A percentile compares a stretch with the other conserved stretches of the same genome.
These are phyloP conservation scores for Pleurotus giganteus DNA, from an alignment of 768 basidiomycete species.

Conservation along the genomic window DNA sequence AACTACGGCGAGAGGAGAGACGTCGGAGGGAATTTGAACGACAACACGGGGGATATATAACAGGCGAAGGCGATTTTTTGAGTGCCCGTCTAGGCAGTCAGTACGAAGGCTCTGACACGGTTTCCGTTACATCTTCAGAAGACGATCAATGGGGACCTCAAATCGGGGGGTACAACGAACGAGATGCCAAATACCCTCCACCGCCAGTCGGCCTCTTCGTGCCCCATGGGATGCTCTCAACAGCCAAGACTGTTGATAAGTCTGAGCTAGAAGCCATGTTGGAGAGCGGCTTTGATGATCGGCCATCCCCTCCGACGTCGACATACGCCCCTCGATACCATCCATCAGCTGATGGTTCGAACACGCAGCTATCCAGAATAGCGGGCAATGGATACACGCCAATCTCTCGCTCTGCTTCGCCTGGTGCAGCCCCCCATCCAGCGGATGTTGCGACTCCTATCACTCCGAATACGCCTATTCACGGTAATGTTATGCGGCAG, in stretches of 20 bases:
- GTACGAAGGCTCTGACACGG: constrained; percentile 78
- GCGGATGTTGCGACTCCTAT: constrained; percentile 38
- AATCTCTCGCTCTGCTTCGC: constrained; percentile 49
- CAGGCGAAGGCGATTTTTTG: constrained; percentile 63
- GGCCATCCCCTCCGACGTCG: constrained; percentile 46
- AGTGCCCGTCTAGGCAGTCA: constrained; percentile 55
- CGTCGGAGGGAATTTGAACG: constrained; percentile 81
- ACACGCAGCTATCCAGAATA: constrained; percentile 38
- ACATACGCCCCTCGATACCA: constrained; percentile 58
- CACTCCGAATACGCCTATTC: constrained; percentile 32
- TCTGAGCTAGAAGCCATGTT: constrained; percentile 91
- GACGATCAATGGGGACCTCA: constrained; percentile 96
- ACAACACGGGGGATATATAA: constrained; percentile 65
- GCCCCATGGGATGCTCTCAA: constrained; percentile 36
- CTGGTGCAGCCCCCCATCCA: constrained; percentile 25
- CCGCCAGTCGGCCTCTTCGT: constrained; percentile 74
- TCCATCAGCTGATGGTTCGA: constrained; percentile 49
- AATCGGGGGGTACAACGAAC: constrained; percentile 94
- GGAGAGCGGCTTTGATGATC: constrained; percentile 85
- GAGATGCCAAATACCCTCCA: constrained; percentile 72
- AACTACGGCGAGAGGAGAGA: constrained; percentile 83
- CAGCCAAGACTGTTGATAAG: constrained; percentile 53
- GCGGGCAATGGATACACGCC: constrained; percentile 56
- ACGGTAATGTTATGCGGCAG: constrained; percentile 18
- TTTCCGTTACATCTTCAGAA: constrained; percentile 82